Conservation (phyloP, 371 early-diverging fungal species). For the Rhizopus microsporus region DNA sequence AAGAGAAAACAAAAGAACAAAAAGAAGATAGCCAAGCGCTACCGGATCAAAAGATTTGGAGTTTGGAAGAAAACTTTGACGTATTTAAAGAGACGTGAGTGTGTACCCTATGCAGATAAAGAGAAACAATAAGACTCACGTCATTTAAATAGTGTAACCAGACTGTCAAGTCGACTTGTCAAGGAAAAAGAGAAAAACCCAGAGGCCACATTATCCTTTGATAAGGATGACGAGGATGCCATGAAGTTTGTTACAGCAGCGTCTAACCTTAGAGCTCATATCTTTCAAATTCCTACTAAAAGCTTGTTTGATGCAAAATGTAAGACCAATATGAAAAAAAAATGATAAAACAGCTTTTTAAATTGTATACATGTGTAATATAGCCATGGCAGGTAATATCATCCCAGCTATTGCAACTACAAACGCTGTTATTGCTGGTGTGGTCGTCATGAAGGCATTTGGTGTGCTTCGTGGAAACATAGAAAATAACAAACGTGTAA, state of each 20-base stretch:
- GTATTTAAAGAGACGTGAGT: constrained; percentile 58
- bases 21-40: constrained; percentile 18
- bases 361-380: constrained; percentile 4
- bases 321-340: constrained; percentile 26
- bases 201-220: constrained; percentile 68
- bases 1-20: constrained; percentile 3
- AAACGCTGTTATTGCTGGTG: constrained; percentile 98
- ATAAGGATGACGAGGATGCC: constrained; percentile 92
- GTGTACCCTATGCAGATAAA: neutral
- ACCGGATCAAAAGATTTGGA: constrained; percentile 74
- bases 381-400: constrained; percentile 98
- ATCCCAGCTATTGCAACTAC: constrained; percentile 99
- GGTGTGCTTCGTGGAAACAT: constrained; percentile 40
- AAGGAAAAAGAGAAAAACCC: constrained; percentile 42
- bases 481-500: constrained; percentile 16
- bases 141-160: constrained; percentile 31
- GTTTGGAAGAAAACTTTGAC: constrained; percentile 54
- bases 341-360: neutral
- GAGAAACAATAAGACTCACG: neutral
- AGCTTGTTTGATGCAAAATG: constrained; percentile 90
- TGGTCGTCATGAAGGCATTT: constrained; percentile 87
- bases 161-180: constrained; percentile 46
- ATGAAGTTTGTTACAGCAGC: constrained; percentile 93
- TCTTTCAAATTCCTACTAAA: constrained; percentile 79
- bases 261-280: constrained; percentile 82